Evolutionary conservation across 2,329 filamentous ascomycete species (phyloP).

Genomic region (Zarea fungicola): DNA sequence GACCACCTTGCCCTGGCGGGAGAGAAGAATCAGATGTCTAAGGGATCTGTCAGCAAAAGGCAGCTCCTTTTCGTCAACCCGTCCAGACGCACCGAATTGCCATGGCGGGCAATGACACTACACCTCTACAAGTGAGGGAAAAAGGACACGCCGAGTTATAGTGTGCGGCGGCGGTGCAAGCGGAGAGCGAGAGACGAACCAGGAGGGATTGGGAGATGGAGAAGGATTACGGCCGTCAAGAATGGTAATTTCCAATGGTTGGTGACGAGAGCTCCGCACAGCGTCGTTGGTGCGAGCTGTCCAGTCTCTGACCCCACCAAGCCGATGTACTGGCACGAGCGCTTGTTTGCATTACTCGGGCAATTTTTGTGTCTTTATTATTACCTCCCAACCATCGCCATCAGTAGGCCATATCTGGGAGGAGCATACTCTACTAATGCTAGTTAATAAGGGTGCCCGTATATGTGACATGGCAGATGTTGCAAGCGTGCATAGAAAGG

Average conservation of each 20-base stretch:
- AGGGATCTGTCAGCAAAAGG: slow-evolving; percentile 16
- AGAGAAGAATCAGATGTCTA: slow-evolving; percentile 98
- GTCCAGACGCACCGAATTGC: slow-evolving; percentile 37
- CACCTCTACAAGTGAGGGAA: slow-evolving; percentile 11
- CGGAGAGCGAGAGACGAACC: not conserved
- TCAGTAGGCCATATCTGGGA: too few species aligned
- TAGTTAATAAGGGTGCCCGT: too few species aligned
- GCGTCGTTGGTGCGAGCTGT: slow-evolving; percentile 6
- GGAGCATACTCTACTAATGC: too few species aligned
- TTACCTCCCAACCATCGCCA: too few species aligned
- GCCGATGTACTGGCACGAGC: not conserved
- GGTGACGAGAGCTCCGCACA: slow-evolving; percentile 20
- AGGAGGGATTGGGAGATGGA: slow-evolving; percentile 4
- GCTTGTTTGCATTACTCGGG: too few species aligned
- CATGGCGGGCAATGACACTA: slow-evolving; percentile 28
- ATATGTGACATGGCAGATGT: too few species aligned
- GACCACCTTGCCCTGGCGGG: slow-evolving; percentile 98
- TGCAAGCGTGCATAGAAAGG: too few species aligned
- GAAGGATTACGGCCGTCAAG: slow-evolving; percentile 7
- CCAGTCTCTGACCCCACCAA: slow-evolving; percentile 2
- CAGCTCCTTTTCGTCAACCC: slow-evolving; percentile 7
- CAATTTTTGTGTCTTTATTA: too few species aligned
- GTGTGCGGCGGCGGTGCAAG: slow-evolving; percentile 18
- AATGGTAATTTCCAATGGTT: slow-evolving; percentile 20
- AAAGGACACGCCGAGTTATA: slow-evolving; percentile 1